Conservation (phyloP, 768 basidiomycete species). For the Phanerochaete sordida region DNA sequence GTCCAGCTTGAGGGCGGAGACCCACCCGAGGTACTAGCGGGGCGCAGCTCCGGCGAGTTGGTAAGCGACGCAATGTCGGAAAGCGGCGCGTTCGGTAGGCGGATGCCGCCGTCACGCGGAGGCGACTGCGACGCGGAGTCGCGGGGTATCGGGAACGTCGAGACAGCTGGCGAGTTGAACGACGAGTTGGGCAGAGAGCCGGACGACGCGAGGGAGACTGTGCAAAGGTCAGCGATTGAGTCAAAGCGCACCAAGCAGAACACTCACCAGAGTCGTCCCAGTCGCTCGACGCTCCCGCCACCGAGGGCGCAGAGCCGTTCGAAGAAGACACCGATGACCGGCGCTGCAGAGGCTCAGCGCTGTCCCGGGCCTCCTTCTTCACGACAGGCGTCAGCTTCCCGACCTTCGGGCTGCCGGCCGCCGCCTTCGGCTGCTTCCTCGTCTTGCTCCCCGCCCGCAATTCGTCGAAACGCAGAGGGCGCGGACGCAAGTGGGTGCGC, state of each 20-base stretch:
- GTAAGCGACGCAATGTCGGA: constrained; percentile 60
- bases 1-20: constrained; percentile 21
- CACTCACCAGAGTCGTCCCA: constrained; percentile 78
- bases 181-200: constrained; percentile 59
- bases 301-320: constrained; percentile 49
- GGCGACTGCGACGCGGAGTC: constrained; percentile 37
- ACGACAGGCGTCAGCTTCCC: constrained; percentile 37
- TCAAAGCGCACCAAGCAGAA: constrained; percentile 17
- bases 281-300: constrained; percentile 56
- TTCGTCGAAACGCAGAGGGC: constrained; percentile 85
- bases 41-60: constrained; percentile 16
- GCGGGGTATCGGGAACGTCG: constrained; percentile 60
- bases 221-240: constrained; percentile 16
- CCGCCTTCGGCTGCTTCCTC: constrained; percentile 47
- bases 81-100: constrained; percentile 70
- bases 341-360: constrained; percentile 35
- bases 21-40: constrained; percentile 1
- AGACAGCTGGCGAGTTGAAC: constrained; percentile 60
- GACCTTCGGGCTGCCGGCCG: constrained; percentile 23
- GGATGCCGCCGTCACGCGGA: constrained; percentile 55
- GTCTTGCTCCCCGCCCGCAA: constrained; percentile 84
- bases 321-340: constrained; percentile 65
- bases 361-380: constrained; percentile 65
- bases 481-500: constrained; percentile 79
- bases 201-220: constrained; percentile 41